A percentile compares a stretch with the other conserved stretches of the same genome.
phyloP scores from a whole-genome alignment of 768 basidiomycete genomes.

The Lyophyllum decastes region DNA sequence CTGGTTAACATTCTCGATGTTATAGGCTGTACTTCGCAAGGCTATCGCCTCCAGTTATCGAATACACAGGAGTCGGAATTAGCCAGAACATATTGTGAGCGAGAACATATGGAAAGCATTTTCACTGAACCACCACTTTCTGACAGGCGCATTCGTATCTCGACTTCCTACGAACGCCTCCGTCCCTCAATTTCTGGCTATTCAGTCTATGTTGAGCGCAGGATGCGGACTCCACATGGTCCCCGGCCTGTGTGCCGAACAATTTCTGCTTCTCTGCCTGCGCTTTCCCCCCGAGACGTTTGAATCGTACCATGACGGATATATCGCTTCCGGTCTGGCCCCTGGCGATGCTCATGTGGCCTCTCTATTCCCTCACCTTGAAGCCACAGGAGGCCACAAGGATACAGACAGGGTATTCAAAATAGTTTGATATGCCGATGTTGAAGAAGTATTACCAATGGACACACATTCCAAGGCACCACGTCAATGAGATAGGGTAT shows the following conservation, averaged over 20 bases:
- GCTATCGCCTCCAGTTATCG: neutral
- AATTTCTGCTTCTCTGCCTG: neutral
- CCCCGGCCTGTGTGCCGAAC: neutral
- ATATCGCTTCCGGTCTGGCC: neutral
- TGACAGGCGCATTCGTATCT: neutral
- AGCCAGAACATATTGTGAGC: neutral
- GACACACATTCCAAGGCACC: neutral
- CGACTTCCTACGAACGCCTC: neutral
- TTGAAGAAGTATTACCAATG: too few species aligned
- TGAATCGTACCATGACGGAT: neutral
- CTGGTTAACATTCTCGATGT: neutral
- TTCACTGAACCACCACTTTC: neutral
- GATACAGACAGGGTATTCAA: neutral
- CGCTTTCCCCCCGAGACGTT: neutral
- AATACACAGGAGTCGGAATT: neutral
- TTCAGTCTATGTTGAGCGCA: neutral
- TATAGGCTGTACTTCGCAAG: neutral
- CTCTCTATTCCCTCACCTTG: neutral
- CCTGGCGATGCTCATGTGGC: neutral
- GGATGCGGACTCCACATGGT: neutral
- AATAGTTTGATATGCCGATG: neutral
- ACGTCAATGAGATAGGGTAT: neutral
- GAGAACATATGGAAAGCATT: neutral
- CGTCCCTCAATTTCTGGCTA: neutral
- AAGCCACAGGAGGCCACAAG: neutral